A percentile compares a stretch with the other conserved stretches of the same genome.
phyloP scores from a whole-genome alignment of 345 rosid species.

The Euphorbia lathyris region DNA sequence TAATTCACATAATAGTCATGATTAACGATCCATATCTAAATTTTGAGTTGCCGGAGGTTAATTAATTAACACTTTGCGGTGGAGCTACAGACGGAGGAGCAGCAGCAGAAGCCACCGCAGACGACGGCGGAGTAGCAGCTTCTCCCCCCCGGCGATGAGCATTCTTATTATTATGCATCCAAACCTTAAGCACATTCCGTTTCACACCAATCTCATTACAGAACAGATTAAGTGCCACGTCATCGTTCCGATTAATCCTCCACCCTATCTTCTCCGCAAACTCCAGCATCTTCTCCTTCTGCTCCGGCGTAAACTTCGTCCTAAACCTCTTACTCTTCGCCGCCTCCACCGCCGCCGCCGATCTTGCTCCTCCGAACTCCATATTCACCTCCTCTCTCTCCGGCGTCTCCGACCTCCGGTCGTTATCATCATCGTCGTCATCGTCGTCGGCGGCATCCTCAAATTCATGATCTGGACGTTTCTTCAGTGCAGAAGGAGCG shows the following conservation, averaged over 20 bases:
- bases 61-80: slow-evolving; percentile 1
- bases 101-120: background rate
- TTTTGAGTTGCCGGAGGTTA: background rate
- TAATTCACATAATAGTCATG: background rate
- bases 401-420: slow-evolving; percentile 31
- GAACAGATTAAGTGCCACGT: slow-evolving; percentile 17
- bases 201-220: slow-evolving; percentile 23
- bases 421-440: slow-evolving; percentile 7
- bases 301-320: slow-evolving; percentile 26
- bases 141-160: slow-evolving; percentile 17
- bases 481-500: background rate
- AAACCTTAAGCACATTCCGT: slow-evolving; percentile 26
- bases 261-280: slow-evolving; percentile 29
- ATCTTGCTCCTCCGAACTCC: slow-evolving; percentile 14
- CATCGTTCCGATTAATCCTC: slow-evolving; percentile 22
- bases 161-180: slow-evolving; percentile 32
- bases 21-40: background rate
- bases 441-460: background rate
- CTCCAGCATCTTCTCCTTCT: slow-evolving; percentile 23
- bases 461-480: background rate
- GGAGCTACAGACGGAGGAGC: slow-evolving; percentile 4
- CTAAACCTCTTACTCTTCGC: slow-evolving; percentile 26
- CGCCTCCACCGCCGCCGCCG: slow-evolving; percentile 3
- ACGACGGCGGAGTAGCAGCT: background rate
- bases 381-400: slow-evolving; percentile 19